These are phyloP conservation scores for Didymella pomorum DNA, from an alignment of 2,329 filamentous ascomycete genomes.

Conservation along the genomic window DNA sequence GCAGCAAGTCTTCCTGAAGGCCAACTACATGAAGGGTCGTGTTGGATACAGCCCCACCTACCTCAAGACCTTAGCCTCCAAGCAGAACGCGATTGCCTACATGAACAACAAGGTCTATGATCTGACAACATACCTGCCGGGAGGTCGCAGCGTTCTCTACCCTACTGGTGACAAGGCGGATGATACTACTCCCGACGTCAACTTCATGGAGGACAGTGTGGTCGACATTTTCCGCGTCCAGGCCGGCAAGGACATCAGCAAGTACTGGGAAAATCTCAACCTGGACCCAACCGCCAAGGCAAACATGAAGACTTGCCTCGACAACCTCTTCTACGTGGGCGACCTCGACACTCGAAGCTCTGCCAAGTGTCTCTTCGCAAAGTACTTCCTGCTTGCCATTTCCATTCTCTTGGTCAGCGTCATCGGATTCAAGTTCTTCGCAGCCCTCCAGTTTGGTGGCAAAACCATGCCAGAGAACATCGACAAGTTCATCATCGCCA, in stretches of 20 bases:
- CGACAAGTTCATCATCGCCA: conserved; percentile 98
- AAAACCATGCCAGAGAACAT: conserved; percentile 95
- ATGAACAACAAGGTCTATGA: conserved; percentile 86
- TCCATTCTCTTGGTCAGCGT: conserved; percentile 81
- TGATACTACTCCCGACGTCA: conserved; percentile 58
- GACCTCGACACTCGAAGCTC: conserved; percentile 92
- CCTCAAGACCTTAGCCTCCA: conserved; percentile 73
- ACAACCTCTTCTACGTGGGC: conserved; percentile 95
- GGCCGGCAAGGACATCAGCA: conserved; percentile 80
- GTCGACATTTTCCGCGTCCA: conserved; percentile 78
- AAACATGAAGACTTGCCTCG: conserved; percentile 82
- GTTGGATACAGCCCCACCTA: conserved; percentile 84
- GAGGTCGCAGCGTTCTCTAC: conserved; percentile 72
- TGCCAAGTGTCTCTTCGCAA: conserved; percentile 81
- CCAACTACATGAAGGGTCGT: conserved; percentile 84
- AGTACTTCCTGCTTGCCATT: conserved; percentile 87
- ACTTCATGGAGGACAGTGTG: conserved; percentile 84
- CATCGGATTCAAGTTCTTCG: conserved; percentile 95
- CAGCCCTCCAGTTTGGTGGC: conserved; percentile 89
- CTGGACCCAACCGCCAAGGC: conserved; percentile 65
- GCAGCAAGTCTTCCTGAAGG: conserved; percentile 79
- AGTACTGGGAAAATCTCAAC: conserved; percentile 78
- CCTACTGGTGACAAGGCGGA: conserved; percentile 59
- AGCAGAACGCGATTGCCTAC: conserved; percentile 75
- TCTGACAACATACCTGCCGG: conserved; percentile 80